These are phyloP conservation scores for Amesomyces nigricolor DNA, from an alignment of 2,329 filamentous ascomycete species.

Conservation along the genomic window DNA sequence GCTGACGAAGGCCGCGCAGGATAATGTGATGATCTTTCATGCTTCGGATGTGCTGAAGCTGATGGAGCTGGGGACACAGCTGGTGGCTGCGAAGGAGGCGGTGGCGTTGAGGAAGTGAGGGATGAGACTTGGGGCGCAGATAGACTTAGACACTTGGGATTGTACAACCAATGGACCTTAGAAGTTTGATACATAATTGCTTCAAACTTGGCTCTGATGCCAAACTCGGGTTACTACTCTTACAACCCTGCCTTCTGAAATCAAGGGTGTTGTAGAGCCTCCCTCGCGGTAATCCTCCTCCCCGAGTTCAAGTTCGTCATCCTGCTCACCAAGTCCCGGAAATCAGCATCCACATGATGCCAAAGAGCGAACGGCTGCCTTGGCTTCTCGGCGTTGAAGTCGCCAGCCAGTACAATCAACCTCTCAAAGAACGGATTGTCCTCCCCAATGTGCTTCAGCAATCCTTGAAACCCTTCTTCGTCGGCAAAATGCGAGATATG, in stretches of 20 bases:
- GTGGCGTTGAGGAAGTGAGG: slow-evolving; percentile 9
- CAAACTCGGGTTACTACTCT: too few species aligned
- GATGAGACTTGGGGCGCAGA: background rate
- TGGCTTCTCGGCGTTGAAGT: background rate
- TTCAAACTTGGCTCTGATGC: too few species aligned
- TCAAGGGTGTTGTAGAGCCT: slow-evolving; percentile 16
- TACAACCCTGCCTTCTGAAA: slow-evolving; percentile 3
- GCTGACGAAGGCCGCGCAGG: slow-evolving; percentile 12
- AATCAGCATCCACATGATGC: slow-evolving; percentile 4
- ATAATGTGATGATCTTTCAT: slow-evolving; percentile 13
- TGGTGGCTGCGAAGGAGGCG: slow-evolving; percentile 11
- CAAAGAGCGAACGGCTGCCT: background rate
- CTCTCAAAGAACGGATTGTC: slow-evolving; percentile 7
- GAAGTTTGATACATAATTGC: too few species aligned
- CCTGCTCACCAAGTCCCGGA: slow-evolving; percentile 14
- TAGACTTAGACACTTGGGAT: too few species aligned
- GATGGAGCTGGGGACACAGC: slow-evolving; percentile 8
- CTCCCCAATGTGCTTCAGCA: slow-evolving; percentile 15
- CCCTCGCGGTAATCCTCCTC: slow-evolving; percentile 16
- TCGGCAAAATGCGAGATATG: slow-evolving; percentile 19
- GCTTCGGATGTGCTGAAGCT: slow-evolving; percentile 18
- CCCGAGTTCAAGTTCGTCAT: slow-evolving; percentile 19
- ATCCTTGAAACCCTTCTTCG: slow-evolving; percentile 8
- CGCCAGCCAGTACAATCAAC: background rate
- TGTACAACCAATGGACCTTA: too few species aligned